phyloP scores from a whole-genome alignment of 176 grass and related monocot species.

The Dactylis glomerata region DNA sequence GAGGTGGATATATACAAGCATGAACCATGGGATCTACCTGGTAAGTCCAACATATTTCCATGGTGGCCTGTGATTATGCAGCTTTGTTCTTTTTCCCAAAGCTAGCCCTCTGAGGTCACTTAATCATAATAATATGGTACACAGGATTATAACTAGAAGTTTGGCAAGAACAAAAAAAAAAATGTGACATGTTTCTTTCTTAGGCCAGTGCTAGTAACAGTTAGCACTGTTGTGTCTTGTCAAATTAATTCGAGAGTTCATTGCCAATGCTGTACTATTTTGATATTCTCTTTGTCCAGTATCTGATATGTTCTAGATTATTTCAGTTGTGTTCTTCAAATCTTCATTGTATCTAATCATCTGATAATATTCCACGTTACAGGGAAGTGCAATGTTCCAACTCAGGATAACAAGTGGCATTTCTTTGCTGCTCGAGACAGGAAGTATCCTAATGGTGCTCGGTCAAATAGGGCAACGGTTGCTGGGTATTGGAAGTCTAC shows the following conservation, averaged over 20 bases:
- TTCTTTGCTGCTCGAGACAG: conserved; percentile 74
- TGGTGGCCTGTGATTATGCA: background rate
- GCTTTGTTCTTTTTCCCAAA: background rate
- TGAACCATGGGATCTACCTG: conserved; percentile 95
- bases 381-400: conserved; percentile 64
- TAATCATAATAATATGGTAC: background rate
- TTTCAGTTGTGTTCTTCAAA: background rate
- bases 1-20: conserved; percentile 96
- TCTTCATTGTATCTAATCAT: conserved; percentile 21
- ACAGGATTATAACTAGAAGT: background rate
- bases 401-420: conserved; percentile 85
- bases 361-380: conserved; percentile 23
- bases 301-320: background rate
- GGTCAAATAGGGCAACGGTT: conserved; percentile 70
- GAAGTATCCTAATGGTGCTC: conserved; percentile 83
- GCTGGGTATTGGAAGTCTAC: conserved; percentile 98
- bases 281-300: background rate
- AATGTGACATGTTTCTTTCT: background rate
- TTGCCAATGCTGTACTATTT: background rate
- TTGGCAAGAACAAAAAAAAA: background rate
- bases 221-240: conserved; percentile 2
- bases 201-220: background rate
- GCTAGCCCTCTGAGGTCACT: background rate
- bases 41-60: conserved; percentile 38
- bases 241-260: conserved; percentile 6